Conservation (phyloP, 2,329 filamentous ascomycete genomes). For the Cercospora berteroae region DNA sequence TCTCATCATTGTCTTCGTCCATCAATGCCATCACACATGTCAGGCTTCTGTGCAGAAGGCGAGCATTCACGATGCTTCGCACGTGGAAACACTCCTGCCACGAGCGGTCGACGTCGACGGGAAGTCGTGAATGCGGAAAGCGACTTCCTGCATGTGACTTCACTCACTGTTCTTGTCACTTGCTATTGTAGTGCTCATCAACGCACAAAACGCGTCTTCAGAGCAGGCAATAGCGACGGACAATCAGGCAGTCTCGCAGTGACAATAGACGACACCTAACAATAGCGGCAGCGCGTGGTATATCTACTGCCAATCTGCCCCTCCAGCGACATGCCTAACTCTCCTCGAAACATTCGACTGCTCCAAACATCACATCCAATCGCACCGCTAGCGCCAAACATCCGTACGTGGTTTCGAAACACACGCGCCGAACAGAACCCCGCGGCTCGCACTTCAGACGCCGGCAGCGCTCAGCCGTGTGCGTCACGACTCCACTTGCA, state of each 20-base stretch:
- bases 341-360: background rate
- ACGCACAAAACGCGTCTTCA: background rate
- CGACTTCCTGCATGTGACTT: background rate
- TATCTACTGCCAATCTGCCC: background rate
- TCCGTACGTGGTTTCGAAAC: background rate
- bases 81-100: background rate
- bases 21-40: background rate
- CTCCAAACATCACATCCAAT: background rate
- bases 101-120: no score
- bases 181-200: background rate
- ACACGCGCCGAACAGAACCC: background rate
- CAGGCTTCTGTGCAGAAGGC: background rate
- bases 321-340: background rate
- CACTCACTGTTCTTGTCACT: background rate
- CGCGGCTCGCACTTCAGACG: background rate
- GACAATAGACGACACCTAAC: background rate
- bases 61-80: background rate
- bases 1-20: background rate
- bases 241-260: background rate
- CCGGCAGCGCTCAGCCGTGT: conserved; percentile 4
- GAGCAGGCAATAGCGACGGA: background rate
- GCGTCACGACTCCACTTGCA: conserved; percentile 3
- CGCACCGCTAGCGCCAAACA: background rate
- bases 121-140: background rate
- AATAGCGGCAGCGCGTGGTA: background rate